Base-by-base conservation (phyloP, 1,284 basidiomycete genomes). In the Boletus holoroseus region DNA sequence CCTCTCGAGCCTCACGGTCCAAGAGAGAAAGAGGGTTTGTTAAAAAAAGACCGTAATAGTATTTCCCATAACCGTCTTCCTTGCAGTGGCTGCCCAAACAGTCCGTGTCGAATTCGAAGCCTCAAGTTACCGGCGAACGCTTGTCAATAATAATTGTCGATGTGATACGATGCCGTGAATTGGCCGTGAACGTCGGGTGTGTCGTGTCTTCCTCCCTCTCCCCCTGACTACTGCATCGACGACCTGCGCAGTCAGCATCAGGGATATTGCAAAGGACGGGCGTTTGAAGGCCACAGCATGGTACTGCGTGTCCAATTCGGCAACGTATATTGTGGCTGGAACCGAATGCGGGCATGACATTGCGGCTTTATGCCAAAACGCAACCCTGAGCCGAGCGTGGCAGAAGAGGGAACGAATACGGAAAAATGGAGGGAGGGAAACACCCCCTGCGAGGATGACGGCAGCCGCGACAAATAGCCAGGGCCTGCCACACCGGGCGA, bases 101-200 rank as follows among this genome's bases (percentile, higher is more conserved):
- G n/a, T n/a, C n/a, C n/a, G n/a, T n/a, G n/a, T n/a, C n/a, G n/a
- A n/a, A n/a, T n/a, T n/a, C n/a, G n/a, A n/a, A n/a, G n/a, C n/a
- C n/a, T n/a, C n/a, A n/a, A n/a, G n/a, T n/a, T n/a, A n/a, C n/a
- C n/a, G n/a, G n/a, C n/a, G n/a, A n/a, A n/a, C n/a, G n/a, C n/a
- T n/a, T n/a, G n/a, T n/a, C n/a, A n/a, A n/a, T n/a, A n/a, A n/a
- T n/a, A n/a, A n/a, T n/a, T n/a, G n/a, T 55, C 54, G 56, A 59
- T 55, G 50, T 38, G 51, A 15, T 30, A 47, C 24, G 32, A 51
- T 62, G 61, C 51, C 63, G 62, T 66, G 18, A 66, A 30, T 27
- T 12, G 38, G 18, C 37, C 32, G 41, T 49, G 38, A 24, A 48
- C 31, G 38, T 58, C 45, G 38, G 37, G n/a, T n/a, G n/a, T n/a